phyloP scores from a whole-genome alignment of 257 asterid species.

The Solanum bukasovii region DNA sequence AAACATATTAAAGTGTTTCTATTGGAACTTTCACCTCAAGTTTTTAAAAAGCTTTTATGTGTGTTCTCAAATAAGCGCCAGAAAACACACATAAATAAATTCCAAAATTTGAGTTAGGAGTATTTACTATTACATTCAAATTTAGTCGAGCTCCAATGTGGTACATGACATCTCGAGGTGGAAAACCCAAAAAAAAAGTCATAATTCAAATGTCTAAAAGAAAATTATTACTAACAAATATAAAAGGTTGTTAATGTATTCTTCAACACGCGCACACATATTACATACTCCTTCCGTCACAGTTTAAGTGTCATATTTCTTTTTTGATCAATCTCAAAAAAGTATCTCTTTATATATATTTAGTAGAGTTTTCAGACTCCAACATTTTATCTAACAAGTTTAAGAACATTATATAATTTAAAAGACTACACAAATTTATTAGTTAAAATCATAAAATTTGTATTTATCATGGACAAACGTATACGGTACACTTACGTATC shows the following conservation, averaged over 20 bases:
- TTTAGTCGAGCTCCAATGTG: too few species aligned
- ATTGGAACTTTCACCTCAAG: not conserved
- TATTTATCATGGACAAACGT: not conserved
- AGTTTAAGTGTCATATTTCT: not conserved
- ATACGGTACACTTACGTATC: not conserved
- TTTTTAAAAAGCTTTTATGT: not conserved
- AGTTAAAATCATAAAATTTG: too few species aligned
- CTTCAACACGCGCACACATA: not conserved
- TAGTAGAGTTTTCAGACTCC: not conserved
- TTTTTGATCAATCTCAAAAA: not conserved
- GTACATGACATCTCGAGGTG: too few species aligned
- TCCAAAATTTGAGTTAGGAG: not conserved
- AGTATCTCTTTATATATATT: not conserved
- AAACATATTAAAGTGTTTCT: not conserved
- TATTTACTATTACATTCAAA: too few species aligned
- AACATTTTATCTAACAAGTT: not conserved
- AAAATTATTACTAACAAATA: not conserved
- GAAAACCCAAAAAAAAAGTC: too few species aligned
- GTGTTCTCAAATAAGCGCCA: not conserved
- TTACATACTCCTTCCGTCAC: not conserved
- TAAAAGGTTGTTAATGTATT: not conserved
- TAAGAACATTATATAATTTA: not conserved
- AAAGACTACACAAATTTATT: not conserved
- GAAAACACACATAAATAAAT: not conserved
- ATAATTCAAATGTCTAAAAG: not conserved